Evolutionary conservation across 495 filamentous ascomycete genomes (phyloP).

Genomic region (Penicillium macrosclerotiorum): DNA sequence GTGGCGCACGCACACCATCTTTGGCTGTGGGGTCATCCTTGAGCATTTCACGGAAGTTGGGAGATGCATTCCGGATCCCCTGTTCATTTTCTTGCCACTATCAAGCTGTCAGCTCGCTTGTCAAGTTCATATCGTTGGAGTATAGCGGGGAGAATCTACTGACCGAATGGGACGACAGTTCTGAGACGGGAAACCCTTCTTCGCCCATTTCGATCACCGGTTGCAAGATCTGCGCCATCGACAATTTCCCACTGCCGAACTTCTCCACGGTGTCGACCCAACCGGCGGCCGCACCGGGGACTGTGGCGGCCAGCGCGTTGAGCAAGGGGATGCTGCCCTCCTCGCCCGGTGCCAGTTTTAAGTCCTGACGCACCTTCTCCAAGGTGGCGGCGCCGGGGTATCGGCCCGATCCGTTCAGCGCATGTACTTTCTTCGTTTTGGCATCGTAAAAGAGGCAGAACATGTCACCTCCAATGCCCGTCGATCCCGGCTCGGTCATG

Average conservation of each 20-base stretch:
- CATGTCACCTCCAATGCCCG: conserved; percentile 97
- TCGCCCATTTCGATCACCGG: conserved; percentile 88
- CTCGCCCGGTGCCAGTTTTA: conserved; percentile 63
- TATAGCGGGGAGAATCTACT: conserved; percentile 20
- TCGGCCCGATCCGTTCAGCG: conserved; percentile 89
- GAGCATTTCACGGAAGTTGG: conserved; percentile 82
- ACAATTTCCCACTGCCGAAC: conserved; percentile 86
- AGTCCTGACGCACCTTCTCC: conserved; percentile 62
- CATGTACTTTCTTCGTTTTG: conserved; percentile 73
- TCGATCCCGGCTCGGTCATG: conserved; percentile 88
- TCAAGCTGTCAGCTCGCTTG: background rate
- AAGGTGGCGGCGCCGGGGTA: conserved; percentile 68
- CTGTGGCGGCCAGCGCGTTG: conserved; percentile 78
- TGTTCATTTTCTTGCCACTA: conserved; percentile 68
- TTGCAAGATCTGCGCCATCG: conserved; percentile 70
- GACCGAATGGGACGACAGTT: conserved; percentile 71
- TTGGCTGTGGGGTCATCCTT: conserved; percentile 64
- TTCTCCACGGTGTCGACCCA: conserved; percentile 91
- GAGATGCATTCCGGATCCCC: conserved; percentile 65
- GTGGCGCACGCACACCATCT: conserved; percentile 68
- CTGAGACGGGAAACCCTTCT: conserved; percentile 84
- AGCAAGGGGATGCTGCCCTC: conserved; percentile 67
- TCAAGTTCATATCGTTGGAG: background rate
- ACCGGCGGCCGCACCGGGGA: conserved; percentile 87
- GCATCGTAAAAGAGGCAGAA: conserved; percentile 94